Base-by-base conservation (phyloP, 768 basidiomycete genomes). In the Symmetrospora coprosmae region DNA sequence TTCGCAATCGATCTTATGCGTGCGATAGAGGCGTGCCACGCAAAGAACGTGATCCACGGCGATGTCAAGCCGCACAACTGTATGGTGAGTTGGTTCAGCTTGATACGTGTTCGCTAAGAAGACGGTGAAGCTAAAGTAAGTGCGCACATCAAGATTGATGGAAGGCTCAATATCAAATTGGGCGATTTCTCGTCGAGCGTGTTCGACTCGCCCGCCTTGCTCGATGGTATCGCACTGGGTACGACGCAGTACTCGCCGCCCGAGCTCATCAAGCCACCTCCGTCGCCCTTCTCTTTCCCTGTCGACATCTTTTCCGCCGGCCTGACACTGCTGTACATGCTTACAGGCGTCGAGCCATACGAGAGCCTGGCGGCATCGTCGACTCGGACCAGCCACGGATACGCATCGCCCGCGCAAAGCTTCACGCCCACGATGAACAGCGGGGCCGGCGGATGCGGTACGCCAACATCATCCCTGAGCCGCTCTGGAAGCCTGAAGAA, bases 51-150 rank as follows among this genome's bases (percentile, higher is more conserved):
- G 31, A 59, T 76, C 14, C 76, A 76, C 65, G 74, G 71, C 13
- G 76, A 77, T 66, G 64, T 77, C 65, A 77, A 76, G 65, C 73
- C 73, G 4, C 73, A 73, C 27, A 74, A 75, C 50, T 64, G 74
- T 23, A 66, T 69, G 43, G 67, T 69, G 9, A 34, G 62, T 70
- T n/a, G 41, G 61, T 35, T 55, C 61, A 30, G 43, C 0, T n/a
- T 43, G 14, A 34, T 63, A 16, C 34, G 40, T 19, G 27, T 35
- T n/a, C 3, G 37, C 52, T n/a, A 17, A n/a, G 1, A 4, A 23
- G 2, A n/a, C 14, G n/a, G 21, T 52, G 50, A 53, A 38, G 16
- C 6, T n/a, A n/a, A 25, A 31, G 6, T 23, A 2, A 2, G 2
- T 21, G 6, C 17, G 31, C 8, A 1, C 9, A 7, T 27, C 30